Base-by-base conservation (phyloP, 2,329 filamentous ascomycete genomes). In the Pyrenophora teres region DNA sequence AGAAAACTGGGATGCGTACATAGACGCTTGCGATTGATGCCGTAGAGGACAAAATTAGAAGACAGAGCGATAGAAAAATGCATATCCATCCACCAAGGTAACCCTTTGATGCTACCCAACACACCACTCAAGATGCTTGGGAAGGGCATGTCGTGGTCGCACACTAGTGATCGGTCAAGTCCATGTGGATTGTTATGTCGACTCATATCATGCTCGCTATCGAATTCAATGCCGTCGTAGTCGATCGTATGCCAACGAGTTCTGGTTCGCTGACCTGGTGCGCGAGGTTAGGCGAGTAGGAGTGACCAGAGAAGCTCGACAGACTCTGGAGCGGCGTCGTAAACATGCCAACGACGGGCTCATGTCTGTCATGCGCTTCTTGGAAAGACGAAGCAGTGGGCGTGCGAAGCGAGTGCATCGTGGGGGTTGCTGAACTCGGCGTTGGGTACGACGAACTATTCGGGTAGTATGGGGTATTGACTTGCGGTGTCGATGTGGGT, bases 201-300 rank as follows among this genome's bases (percentile, higher is more conserved):
- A 32, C 32, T 59, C 42, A 60, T 43, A 74, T 72, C 71, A 74
- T 73, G 50, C 69, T 69, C 13, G 71, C 70, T 21, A 74, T 66
- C 10, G 67, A 71, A 45, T 67, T 72, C 9, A 73, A 59, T 27
- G 67, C 60, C 6, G 67, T 60, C 2, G 67, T 59, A 3, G 65
- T 62, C 6, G 66, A 62, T 32, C 68, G 65, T 15, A 74, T 65
- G 13, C 70, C 69, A 5, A 72, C 67, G 12, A 73, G 54, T 40
- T 74, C 70, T 6, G 71, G 70, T 47, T 73, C 69, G 15, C 64
- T 70, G 27, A 72, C 64, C 43, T 66, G 63, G 46, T 69, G 65
- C 31, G 64, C 54, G 13, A 66, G 51, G n/a, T 50, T 58, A 3
- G 52, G 51, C 21, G 58, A 50, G 48, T 57, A 45, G 6, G 54